A percentile compares a stretch with the other conserved stretches of the same genome.
Evolutionary conservation across 2,329 filamentous ascomycete genomes (phyloP).

Genomic region (Rhexocercosporidium sp.): DNA sequence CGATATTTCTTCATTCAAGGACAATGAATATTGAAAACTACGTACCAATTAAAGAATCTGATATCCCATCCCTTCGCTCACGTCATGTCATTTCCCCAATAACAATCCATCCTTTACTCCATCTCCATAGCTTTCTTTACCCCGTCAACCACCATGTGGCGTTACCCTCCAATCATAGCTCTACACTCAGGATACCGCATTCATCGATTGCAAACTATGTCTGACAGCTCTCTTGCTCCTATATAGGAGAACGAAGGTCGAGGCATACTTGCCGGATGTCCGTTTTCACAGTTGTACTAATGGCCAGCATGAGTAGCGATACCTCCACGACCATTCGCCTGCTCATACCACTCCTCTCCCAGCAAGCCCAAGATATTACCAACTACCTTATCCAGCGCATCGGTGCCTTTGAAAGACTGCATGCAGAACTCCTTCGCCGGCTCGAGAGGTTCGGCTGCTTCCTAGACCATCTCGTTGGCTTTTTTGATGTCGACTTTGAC

Average conservation of each 20-base stretch:
- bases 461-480: constrained; percentile 13
- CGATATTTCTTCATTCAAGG: too few species aligned
- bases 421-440: constrained; percentile 43
- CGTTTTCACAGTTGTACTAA: constrained; percentile 63
- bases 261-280: constrained; percentile 45
- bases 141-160: constrained; percentile 55
- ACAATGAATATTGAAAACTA: too few species aligned
- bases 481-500: constrained; percentile 23
- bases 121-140: constrained; percentile 56
- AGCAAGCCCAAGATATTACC: constrained; percentile 41
- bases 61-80: not conserved
- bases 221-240: not conserved
- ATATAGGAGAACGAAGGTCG: not conserved
- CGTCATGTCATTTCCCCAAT: not conserved
- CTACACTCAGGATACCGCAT: constrained; percentile 70
- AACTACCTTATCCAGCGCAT: constrained; percentile 38
- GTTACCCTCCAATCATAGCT: constrained; percentile 57
- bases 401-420: constrained; percentile 40
- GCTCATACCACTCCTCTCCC: constrained; percentile 45
- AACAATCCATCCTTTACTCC: constrained; percentile 42
- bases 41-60: too few species aligned
- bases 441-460: constrained; percentile 32
- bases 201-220: constrained; percentile 63
- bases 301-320: constrained; percentile 55
- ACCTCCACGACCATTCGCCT: constrained; percentile 10